Conservation (phyloP, 2,329 filamentous ascomycete genomes). For the Didymella segeticola region DNA sequence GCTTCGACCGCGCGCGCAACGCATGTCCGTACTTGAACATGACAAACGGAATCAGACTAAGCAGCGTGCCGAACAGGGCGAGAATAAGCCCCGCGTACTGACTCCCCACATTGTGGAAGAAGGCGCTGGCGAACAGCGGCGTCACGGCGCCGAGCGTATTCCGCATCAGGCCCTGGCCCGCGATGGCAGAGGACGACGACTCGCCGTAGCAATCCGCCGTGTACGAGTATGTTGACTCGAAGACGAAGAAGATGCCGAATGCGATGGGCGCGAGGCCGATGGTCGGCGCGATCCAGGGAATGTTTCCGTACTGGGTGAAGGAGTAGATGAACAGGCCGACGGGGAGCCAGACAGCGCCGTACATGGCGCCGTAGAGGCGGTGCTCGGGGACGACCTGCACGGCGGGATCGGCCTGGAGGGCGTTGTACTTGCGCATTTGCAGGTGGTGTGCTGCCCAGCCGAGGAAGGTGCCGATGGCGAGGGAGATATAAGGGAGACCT, state of each 20-base stretch:
- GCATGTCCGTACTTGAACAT: slow-evolving; percentile 53
- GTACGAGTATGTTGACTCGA: slow-evolving; percentile 57
- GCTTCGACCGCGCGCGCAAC: slow-evolving; percentile 50
- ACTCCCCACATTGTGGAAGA: slow-evolving; percentile 62
- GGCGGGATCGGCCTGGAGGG: slow-evolving; percentile 47
- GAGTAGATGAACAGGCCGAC: slow-evolving; percentile 55
- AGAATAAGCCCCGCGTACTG: slow-evolving; percentile 60
- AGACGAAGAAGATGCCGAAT: slow-evolving; percentile 62
- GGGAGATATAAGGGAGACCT: slow-evolving; percentile 60
- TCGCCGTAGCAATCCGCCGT: slow-evolving; percentile 62
- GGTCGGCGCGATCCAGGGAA: slow-evolving; percentile 58
- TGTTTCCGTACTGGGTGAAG: slow-evolving; percentile 59
- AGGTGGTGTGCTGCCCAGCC: slow-evolving; percentile 59
- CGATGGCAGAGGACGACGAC: slow-evolving; percentile 53
- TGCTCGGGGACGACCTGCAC: slow-evolving; percentile 47
- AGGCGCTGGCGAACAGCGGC: slow-evolving; percentile 59
- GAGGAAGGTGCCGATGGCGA: slow-evolving; percentile 57
- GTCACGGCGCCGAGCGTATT: slow-evolving; percentile 62
- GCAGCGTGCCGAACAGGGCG: slow-evolving; percentile 54
- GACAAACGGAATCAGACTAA: slow-evolving; percentile 54
- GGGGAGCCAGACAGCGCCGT: slow-evolving; percentile 41
- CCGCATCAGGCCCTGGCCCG: slow-evolving; percentile 60
- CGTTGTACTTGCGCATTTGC: slow-evolving; percentile 60
- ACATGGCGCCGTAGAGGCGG: slow-evolving; percentile 41
- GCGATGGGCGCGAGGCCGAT: slow-evolving; percentile 59